These are phyloP conservation scores for Aspergillus brasiliensis DNA, from an alignment of 2,329 filamentous ascomycete species.

Conservation along the genomic window DNA sequence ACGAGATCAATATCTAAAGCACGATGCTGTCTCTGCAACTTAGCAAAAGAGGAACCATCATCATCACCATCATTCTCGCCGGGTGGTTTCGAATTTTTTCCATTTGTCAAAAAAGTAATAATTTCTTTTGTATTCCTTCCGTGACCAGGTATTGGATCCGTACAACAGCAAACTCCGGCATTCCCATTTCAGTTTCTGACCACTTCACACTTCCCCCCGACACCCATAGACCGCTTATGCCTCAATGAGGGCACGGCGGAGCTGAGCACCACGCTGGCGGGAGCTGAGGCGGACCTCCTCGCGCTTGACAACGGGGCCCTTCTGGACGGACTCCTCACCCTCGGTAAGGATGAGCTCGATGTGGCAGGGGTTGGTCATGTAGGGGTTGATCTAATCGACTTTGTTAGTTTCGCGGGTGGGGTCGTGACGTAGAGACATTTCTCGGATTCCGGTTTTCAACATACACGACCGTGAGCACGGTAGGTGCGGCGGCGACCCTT, in stretches of 20 bases:
- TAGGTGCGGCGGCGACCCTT: slow-evolving; percentile 99
- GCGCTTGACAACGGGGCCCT: slow-evolving; percentile 73
- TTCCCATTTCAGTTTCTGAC: slow-evolving; percentile 37
- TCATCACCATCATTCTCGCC: slow-evolving; percentile 13
- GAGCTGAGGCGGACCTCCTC: slow-evolving; percentile 75
- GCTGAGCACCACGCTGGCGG: slow-evolving; percentile 80
- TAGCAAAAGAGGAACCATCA: background rate
- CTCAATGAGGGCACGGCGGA: slow-evolving; percentile 63
- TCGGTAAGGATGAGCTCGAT: slow-evolving; percentile 99
- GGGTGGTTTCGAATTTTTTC: slow-evolving; percentile 15
- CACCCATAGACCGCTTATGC: slow-evolving; percentile 46
- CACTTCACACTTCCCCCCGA: slow-evolving; percentile 30
- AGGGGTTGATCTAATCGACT: slow-evolving; percentile 89
- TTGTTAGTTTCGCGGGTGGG: background rate
- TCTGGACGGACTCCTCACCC: slow-evolving; percentile 92
- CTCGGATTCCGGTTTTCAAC: slow-evolving; percentile 47
- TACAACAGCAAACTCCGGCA: slow-evolving; percentile 42
- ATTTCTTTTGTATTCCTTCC: slow-evolving; percentile 32
- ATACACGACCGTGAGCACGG: slow-evolving; percentile 99
- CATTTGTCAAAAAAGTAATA: slow-evolving; percentile 19
- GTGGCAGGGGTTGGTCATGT: slow-evolving; percentile 99
- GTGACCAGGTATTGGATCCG: slow-evolving; percentile 34
- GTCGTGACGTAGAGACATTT: too few relatives aligned
- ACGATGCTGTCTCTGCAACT: background rate
- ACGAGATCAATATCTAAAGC: slow-evolving; percentile 7